Conservation (phyloP, 1,139 yeast species). For the Pichiaceae sp. region DNA sequence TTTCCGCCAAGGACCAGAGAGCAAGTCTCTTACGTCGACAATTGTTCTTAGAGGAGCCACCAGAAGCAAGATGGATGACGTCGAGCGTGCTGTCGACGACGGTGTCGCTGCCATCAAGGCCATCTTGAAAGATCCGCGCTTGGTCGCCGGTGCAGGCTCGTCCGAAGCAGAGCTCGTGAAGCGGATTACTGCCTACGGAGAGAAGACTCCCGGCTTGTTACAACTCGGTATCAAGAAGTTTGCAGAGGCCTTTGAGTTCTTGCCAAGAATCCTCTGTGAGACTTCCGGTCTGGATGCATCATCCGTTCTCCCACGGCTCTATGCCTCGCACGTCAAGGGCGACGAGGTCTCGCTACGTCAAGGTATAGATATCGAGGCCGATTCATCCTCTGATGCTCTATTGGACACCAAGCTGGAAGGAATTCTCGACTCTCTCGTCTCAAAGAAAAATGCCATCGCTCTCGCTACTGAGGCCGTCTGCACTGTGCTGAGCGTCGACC, state of each 20-base stretch:
- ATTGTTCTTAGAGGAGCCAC: conserved; percentile 95
- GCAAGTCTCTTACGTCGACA: conserved; percentile 71
- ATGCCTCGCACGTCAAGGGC: conserved; percentile 60
- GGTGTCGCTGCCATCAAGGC: conserved; percentile 93
- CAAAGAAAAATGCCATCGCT: conserved; percentile 80
- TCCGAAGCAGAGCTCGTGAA: conserved; percentile 86
- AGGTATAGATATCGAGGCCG: conserved; percentile 73
- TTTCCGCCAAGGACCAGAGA: conserved; percentile 65
- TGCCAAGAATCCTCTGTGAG: conserved; percentile 89
- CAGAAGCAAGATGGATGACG: conserved; percentile 86
- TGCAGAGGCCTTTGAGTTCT: conserved; percentile 90
- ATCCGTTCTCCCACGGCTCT: conserved; percentile 77
- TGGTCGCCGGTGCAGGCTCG: conserved; percentile 96
- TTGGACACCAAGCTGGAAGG: conserved; percentile 63
- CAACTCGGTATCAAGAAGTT: conserved; percentile 92
- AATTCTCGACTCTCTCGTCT: conserved; percentile 70
- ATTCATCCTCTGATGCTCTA: conserved; percentile 49
- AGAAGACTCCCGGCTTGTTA: conserved; percentile 83
- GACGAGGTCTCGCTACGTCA: conserved; percentile 23
- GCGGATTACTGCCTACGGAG: conserved; percentile 76
- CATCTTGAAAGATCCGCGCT: conserved; percentile 65
- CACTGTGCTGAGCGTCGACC: conserved; percentile 85
- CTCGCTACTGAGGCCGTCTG: conserved; percentile 94
- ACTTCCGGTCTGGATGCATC: conserved; percentile 91
- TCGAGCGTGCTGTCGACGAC: conserved; percentile 95